Percentiles rank a stretch among this genome's conserved stretches.
phyloP scores from a whole-genome alignment of 2,329 filamentous ascomycete species.

The Colletotrichum gloeosporioides region DNA sequence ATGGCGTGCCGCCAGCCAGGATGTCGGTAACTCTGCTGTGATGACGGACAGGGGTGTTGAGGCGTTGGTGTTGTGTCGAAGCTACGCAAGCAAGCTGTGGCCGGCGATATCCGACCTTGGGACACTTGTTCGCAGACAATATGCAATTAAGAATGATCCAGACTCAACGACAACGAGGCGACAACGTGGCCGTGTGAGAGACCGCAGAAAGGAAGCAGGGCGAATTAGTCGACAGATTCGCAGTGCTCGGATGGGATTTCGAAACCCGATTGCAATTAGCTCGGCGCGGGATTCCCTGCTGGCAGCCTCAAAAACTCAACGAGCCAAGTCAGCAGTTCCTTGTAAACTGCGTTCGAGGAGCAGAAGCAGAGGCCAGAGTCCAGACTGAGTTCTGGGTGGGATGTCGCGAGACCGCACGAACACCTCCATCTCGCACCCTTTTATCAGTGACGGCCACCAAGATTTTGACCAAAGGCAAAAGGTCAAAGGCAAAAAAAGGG shows the following conservation, averaged over 20 bases:
- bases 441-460: neutral
- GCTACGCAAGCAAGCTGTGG: neutral
- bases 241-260: slow-evolving; percentile 10
- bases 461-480: neutral
- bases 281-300: slow-evolving; percentile 8
- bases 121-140: neutral
- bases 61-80: neutral
- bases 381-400: neutral
- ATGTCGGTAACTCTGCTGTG: neutral
- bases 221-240: neutral
- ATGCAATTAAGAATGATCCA: neutral
- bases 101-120: neutral
- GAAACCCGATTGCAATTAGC: slow-evolving; percentile 13
- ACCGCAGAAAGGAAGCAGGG: neutral
- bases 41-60: neutral
- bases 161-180: neutral
- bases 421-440: neutral
- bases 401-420: slow-evolving; percentile 3
- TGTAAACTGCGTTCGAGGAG: neutral
- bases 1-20: neutral
- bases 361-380: neutral
- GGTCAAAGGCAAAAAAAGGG: neutral
- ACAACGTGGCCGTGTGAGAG: neutral
- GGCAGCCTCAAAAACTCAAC: neutral
- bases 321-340: neutral